Evolutionary conservation across 768 basidiomycete genomes (phyloP).

Genomic region (Tylopilus vinaceipallidus): DNA sequence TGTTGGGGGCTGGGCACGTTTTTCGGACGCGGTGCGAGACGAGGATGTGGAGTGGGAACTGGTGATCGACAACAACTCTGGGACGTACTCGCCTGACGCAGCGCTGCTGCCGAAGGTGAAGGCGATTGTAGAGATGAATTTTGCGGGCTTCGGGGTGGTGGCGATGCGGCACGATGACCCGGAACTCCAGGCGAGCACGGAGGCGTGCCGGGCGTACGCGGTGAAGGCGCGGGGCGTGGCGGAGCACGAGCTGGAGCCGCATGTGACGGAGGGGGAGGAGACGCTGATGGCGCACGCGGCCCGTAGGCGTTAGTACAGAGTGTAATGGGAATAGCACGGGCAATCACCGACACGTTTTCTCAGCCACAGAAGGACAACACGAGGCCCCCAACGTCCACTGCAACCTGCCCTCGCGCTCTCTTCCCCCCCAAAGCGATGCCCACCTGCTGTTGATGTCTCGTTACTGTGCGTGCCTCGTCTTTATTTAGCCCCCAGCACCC

Average conservation of each 20-base stretch:
- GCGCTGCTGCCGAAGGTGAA: conserved; percentile 58
- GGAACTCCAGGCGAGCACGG: conserved; percentile 53
- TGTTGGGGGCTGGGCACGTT: conserved; percentile 62
- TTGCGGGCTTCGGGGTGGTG: conserved; percentile 57
- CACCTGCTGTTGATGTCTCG: conserved; percentile 24
- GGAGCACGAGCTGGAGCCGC: conserved; percentile 63
- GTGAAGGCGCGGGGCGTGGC: conserved; percentile 55
- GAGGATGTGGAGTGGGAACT: conserved; percentile 71
- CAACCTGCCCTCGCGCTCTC: background rate
- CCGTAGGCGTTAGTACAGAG: background rate
- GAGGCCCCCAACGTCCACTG: conserved; percentile 23
- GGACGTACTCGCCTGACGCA: conserved; percentile 78
- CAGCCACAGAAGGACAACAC: conserved; percentile 35
- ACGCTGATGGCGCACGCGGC: conserved; percentile 40
- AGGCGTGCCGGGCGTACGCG: conserved; percentile 69
- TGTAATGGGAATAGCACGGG: conserved; percentile 24
- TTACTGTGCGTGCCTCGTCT: conserved; percentile 14
- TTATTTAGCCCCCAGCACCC: too few relatives aligned
- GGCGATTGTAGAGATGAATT: conserved; percentile 68
- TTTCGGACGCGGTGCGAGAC: conserved; percentile 54
- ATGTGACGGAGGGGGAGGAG: conserved; percentile 52
- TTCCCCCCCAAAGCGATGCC: conserved; percentile 22
- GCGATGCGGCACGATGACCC: conserved; percentile 58
- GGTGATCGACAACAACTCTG: conserved; percentile 83
- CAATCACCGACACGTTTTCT: conserved; percentile 36